A percentile compares a stretch with the other conserved stretches of the same genome.
Conservation (phyloP, 2,329 filamentous ascomycete species). For the Truncatella angustata region DNA sequence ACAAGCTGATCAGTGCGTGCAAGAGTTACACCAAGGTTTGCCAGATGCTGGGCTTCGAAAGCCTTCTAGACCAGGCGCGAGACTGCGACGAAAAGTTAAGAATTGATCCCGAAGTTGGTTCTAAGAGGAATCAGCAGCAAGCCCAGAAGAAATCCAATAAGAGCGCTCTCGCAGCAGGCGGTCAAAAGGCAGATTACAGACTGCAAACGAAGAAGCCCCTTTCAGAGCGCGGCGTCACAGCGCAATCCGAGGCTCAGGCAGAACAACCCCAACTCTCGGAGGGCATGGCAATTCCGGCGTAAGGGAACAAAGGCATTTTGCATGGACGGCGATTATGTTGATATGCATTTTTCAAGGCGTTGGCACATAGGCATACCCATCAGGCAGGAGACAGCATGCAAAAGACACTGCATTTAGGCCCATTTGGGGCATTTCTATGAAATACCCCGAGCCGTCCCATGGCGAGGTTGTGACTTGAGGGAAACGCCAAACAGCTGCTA, state of each 20-base stretch:
- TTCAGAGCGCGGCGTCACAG: conserved; percentile 28
- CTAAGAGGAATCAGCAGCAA: conserved; percentile 35
- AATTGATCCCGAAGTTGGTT: conserved; percentile 51
- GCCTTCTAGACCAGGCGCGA: conserved; percentile 62
- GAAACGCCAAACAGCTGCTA: too few species aligned
- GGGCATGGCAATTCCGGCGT: conserved; percentile 8
- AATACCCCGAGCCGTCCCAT: too few species aligned
- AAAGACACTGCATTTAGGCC: not conserved
- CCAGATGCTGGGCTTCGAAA: conserved; percentile 60
- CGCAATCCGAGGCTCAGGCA: conserved; percentile 7
- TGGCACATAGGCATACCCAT: conserved; percentile 1
- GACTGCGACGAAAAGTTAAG: conserved; percentile 64
- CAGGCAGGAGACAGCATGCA: not conserved
- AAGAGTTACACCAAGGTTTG: conserved; percentile 73
- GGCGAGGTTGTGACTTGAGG: not conserved
- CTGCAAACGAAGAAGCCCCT: conserved; percentile 25
- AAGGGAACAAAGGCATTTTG: not conserved
- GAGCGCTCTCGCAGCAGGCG: conserved; percentile 47
- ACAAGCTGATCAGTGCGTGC: conserved; percentile 58
- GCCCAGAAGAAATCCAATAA: conserved; percentile 25
- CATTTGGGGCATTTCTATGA: not conserved
- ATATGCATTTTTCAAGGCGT: conserved; percentile 8
- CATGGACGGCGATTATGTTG: conserved; percentile 4
- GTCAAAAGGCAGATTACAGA: conserved; percentile 37
- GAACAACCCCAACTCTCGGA: conserved; percentile 9